Percentiles rank a stretch among this genome's conserved stretches.
These are phyloP conservation scores for Sphaerosporella brunnea DNA, from an alignment of 495 filamentous ascomycete species.

Conservation along the genomic window DNA sequence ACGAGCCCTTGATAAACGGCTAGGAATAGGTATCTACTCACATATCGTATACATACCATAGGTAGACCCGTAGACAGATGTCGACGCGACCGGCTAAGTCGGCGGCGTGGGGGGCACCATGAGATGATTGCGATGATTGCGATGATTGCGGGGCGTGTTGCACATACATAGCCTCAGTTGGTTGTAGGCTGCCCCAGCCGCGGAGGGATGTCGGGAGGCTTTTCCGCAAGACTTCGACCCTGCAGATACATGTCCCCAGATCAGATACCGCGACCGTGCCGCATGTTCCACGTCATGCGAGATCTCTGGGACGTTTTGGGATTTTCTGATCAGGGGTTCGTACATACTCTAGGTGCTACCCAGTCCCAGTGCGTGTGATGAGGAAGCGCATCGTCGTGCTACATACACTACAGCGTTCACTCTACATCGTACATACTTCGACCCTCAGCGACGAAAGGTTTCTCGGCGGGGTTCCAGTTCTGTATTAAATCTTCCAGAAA, in stretches of 20 bases:
- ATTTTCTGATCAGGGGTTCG: constrained; percentile 1
- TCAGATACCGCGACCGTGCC: too few relatives aligned
- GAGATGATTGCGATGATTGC: neutral
- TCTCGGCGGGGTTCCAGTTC: neutral
- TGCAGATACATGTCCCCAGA: neutral
- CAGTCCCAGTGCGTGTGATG: too few relatives aligned
- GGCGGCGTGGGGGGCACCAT: constrained; percentile 1
- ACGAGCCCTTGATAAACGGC: neutral
- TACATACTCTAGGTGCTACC: too few relatives aligned
- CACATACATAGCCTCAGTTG: too few relatives aligned
- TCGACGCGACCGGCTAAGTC: too few relatives aligned
- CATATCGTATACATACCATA: too few relatives aligned
- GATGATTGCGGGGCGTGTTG: constrained; percentile 1
- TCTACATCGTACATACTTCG: neutral
- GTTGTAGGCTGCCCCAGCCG: too few relatives aligned
- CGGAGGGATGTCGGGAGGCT: neutral
- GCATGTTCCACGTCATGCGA: constrained; percentile 1
- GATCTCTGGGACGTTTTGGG: constrained; percentile 2
- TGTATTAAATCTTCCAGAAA: too few relatives aligned
- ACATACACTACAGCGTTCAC: neutral
- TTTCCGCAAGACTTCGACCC: neutral
- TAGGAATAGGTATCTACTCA: too few relatives aligned
- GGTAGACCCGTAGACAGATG: too few relatives aligned
- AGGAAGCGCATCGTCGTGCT: neutral
- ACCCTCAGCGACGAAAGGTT: neutral